phyloP scores from a whole-genome alignment of 192 early-diverging fungal genomes.

The Geosiphon pyriformis region DNA sequence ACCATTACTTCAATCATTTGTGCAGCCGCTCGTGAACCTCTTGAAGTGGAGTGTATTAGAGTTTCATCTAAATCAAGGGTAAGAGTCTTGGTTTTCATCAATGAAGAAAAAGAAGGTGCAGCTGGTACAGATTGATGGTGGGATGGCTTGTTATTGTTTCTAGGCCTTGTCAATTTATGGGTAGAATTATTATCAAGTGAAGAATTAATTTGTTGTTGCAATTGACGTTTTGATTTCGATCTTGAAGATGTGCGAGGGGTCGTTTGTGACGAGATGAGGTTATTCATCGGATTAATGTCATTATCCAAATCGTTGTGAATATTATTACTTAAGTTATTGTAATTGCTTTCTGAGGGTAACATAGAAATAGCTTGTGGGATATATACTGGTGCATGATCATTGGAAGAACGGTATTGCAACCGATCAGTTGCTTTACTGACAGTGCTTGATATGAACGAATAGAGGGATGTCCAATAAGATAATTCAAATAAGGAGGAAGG shows the following conservation, averaged over 20 bases:
- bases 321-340: conserved; percentile 5
- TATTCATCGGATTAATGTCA: not conserved
- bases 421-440: conserved; percentile 15
- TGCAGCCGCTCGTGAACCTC: conserved; percentile 54
- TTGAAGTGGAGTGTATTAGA: conserved; percentile 72
- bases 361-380: conserved; percentile 2
- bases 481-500: conserved; percentile 16
- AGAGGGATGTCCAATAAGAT: conserved; percentile 20
- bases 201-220: conserved; percentile 12
- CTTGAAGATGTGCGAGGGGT: conserved; percentile 12
- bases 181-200: not conserved
- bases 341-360: not conserved
- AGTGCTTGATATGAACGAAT: conserved; percentile 17
- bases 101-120: conserved; percentile 4
- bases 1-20: conserved; percentile 81
- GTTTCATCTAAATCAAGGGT: conserved; percentile 79
- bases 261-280: not conserved
- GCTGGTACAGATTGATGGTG: conserved; percentile 6
- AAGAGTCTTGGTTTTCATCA: conserved; percentile 50
- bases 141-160: not conserved
- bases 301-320: not conserved
- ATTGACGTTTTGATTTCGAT: conserved; percentile 15
- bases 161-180: not conserved
- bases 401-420: not conserved
- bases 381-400: conserved; percentile 1